Conservation (phyloP, 768 basidiomycete species). For the Calocybe gangraenosa region DNA sequence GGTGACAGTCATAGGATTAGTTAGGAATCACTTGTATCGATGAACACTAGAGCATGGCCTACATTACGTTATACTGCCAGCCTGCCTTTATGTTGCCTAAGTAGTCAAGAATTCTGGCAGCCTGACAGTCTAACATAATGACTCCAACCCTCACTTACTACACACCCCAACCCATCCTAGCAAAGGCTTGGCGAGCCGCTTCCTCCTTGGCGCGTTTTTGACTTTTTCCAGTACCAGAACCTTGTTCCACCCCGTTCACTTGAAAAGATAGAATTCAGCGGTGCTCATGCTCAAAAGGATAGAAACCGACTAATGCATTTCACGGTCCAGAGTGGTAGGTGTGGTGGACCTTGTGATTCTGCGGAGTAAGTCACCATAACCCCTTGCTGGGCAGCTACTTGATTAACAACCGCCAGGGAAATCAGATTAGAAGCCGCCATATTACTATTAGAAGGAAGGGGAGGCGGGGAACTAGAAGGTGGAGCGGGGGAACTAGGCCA, state of each 20-base stretch:
- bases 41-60: conserved; percentile 5
- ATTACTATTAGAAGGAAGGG: conserved; percentile 27
- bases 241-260: conserved; percentile 52
- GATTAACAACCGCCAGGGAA: conserved; percentile 46
- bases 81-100: conserved; percentile 10
- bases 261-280: conserved; percentile 1
- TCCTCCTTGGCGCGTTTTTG: conserved; percentile 68
- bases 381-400: conserved; percentile 47
- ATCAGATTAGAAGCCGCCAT: conserved; percentile 22
- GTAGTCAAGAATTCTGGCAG: conserved; percentile 10
- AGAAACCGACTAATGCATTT: conserved; percentile 43
- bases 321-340: conserved; percentile 56
- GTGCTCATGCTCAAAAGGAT: background rate
- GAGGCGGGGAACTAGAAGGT: conserved; percentile 25
- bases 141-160: conserved; percentile 10
- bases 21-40: background rate
- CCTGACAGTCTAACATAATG: conserved; percentile 17
- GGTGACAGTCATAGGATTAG: no score
- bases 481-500: conserved; percentile 17
- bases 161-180: conserved; percentile 46
- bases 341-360: conserved; percentile 44
- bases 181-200: conserved; percentile 57
- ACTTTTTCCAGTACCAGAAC: conserved; percentile 49
- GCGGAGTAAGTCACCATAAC: conserved; percentile 42
- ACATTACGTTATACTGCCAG: conserved; percentile 17